Conservation (phyloP, 441 rosid species). For the Gossypium davidsonii region DNA sequence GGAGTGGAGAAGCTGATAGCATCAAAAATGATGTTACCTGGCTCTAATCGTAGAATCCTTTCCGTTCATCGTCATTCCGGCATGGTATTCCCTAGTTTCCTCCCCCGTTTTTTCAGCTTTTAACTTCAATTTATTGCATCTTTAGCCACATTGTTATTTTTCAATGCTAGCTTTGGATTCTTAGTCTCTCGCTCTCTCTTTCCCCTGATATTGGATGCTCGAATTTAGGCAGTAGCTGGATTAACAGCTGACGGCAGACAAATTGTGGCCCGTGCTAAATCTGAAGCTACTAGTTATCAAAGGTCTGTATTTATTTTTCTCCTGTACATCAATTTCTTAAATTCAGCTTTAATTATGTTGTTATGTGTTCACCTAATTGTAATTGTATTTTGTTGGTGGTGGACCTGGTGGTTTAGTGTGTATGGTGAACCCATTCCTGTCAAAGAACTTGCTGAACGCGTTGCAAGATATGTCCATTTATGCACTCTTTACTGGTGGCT, state of each 20-base stretch:
- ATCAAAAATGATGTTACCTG: slow-evolving; percentile 94
- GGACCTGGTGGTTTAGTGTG: neutral
- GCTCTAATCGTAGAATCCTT: slow-evolving; percentile 89
- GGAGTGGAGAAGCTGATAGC: slow-evolving; percentile 98
- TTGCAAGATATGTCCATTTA: neutral
- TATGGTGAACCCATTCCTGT: neutral
- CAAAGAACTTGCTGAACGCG: neutral
- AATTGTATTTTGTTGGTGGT: neutral
- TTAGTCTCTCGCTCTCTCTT: neutral
- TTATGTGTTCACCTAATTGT: neutral
- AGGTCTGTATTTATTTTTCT: neutral
- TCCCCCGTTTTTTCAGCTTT: neutral
- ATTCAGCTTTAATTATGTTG: neutral
- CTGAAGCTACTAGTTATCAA: neutral
- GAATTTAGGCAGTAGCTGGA: neutral
- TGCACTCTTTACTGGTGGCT: neutral
- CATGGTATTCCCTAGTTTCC: slow-evolving; percentile 37
- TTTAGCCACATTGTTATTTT: neutral
- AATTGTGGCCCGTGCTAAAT: neutral
- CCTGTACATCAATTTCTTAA: neutral
- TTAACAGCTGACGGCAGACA: neutral
- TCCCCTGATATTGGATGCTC: neutral
- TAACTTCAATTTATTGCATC: neutral
- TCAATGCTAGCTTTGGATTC: neutral
- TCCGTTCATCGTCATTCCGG: slow-evolving; percentile 91